These are phyloP conservation scores for Boletus semigastroideus DNA, from an alignment of 1,284 basidiomycete genomes.

Conservation along the genomic window DNA sequence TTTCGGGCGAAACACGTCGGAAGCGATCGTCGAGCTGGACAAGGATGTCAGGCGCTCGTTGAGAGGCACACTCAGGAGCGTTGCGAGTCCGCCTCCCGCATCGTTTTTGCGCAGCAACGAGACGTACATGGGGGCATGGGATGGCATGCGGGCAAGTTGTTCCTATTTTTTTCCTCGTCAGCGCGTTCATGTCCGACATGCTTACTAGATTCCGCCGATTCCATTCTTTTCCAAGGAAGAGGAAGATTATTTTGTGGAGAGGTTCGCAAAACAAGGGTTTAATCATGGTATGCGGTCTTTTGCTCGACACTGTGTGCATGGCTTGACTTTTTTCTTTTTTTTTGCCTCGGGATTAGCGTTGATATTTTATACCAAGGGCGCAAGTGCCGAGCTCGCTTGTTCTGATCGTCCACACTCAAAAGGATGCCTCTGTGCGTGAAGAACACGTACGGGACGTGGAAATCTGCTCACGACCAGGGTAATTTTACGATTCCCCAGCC, in stretches of 20 bases:
- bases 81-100: slow-evolving; percentile 53
- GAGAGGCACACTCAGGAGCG: slow-evolving; percentile 51
- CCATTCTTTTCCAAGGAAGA: slow-evolving; percentile 57
- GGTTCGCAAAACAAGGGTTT: slow-evolving; percentile 58
- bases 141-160: slow-evolving; percentile 9
- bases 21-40: slow-evolving; percentile 53
- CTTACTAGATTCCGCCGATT: slow-evolving; percentile 52
- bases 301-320: background rate
- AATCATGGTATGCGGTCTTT: slow-evolving; percentile 48
- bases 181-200: no score
- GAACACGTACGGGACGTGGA: slow-evolving; percentile 55
- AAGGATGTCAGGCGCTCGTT: slow-evolving; percentile 53
- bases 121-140: slow-evolving; percentile 53
- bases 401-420: background rate
- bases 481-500: slow-evolving; percentile 60
- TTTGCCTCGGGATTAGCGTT: no score
- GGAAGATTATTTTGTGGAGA: slow-evolving; percentile 66
- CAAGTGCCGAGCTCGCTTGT: slow-evolving; percentile 20
- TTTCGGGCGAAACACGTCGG: slow-evolving; percentile 50
- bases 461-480: slow-evolving; percentile 50
- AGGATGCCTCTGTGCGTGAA: slow-evolving; percentile 20
- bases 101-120: slow-evolving; percentile 49
- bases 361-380: slow-evolving; percentile 55
- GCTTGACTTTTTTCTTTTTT: background rate
- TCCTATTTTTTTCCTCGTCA: background rate